phyloP scores from a whole-genome alignment of 257 asterid genomes.

The Eucommia ulmoides region DNA sequence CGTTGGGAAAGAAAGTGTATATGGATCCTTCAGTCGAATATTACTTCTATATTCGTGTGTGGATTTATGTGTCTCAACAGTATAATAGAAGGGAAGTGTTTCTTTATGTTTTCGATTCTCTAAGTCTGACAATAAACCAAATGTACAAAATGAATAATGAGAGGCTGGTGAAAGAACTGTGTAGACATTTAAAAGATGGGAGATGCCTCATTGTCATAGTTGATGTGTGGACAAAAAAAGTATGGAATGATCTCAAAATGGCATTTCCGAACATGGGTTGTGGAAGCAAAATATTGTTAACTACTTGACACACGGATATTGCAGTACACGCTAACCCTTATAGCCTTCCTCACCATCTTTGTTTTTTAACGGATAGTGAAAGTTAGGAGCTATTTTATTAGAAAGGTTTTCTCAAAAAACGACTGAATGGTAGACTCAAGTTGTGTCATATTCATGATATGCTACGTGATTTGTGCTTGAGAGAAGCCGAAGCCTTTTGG shows the following conservation, averaged over 20 bases:
- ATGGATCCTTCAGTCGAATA: not conserved
- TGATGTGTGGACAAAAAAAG: not conserved
- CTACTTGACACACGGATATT: not conserved
- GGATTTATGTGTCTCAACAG: not conserved
- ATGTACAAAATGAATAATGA: not conserved
- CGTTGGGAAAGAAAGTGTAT: not conserved
- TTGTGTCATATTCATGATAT: not conserved
- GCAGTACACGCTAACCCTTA: not conserved
- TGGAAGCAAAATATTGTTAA: not conserved
- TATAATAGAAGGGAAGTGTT: not conserved
- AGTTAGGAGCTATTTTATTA: slow-evolving; percentile 1
- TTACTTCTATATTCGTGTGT: not conserved
- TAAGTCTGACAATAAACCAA: not conserved
- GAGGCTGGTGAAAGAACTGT: not conserved
- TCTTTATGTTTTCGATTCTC: not conserved
- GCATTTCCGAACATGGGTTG: not conserved
- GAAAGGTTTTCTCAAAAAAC: not conserved
- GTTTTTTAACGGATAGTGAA: not conserved
- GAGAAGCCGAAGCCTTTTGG: not conserved
- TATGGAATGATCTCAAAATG: not conserved
- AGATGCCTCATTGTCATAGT: not conserved
- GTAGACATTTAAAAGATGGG: not conserved
- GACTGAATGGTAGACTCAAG: not conserved
- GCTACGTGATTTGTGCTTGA: slow-evolving; percentile 4
- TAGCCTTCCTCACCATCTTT: not conserved